These are phyloP conservation scores for Salvia sclarea DNA, from an alignment of 305 asterid species.

Conservation along the genomic window DNA sequence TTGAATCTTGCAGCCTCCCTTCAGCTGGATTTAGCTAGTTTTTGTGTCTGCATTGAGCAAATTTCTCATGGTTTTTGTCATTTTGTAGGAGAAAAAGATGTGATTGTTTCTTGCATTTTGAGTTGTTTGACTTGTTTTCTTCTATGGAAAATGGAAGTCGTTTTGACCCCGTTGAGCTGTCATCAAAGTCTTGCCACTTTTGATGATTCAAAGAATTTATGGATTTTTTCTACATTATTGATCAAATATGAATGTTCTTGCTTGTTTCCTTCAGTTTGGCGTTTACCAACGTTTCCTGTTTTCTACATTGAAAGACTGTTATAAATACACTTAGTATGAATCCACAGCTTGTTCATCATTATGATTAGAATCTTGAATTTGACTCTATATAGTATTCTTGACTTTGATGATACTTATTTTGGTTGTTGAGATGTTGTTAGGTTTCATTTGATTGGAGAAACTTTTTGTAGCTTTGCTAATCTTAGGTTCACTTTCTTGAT, in stretches of 20 bases:
- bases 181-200: slow-evolving; percentile 13
- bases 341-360: neutral
- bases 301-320: neutral
- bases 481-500: slow-evolving; percentile 3
- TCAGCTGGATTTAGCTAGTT: slow-evolving; percentile 6
- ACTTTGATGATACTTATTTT: neutral
- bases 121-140: slow-evolving; percentile 23
- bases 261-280: neutral
- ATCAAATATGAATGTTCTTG: neutral
- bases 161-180: slow-evolving; percentile 20
- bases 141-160: neutral
- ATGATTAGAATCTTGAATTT: neutral
- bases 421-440: neutral
- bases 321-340: neutral
- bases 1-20: neutral
- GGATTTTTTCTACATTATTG: neutral
- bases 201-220: neutral
- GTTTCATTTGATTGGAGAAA: neutral
- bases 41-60: neutral
- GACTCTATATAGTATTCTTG: neutral
- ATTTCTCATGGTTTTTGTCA: neutral
- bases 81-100: neutral
- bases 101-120: slow-evolving; percentile 16
- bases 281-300: neutral
- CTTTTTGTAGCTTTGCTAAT: neutral